A percentile compares a stretch with the other conserved stretches of the same genome.
phyloP scores from a whole-genome alignment of 441 rosid species.

The Breynia disticha region DNA sequence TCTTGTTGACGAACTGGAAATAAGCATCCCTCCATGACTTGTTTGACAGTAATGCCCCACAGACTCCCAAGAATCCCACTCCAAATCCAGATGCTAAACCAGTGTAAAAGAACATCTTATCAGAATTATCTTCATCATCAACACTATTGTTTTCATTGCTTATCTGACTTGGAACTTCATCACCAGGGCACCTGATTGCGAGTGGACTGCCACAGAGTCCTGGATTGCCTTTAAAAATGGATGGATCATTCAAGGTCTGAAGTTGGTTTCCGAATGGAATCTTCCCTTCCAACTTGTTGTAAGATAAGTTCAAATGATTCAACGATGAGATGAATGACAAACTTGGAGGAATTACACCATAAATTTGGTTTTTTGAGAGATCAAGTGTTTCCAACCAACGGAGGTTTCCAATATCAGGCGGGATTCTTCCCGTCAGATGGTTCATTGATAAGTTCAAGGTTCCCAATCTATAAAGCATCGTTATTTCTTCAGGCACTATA shows the following conservation, averaged over 20 bases:
- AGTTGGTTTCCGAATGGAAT: slow-evolving; percentile 15
- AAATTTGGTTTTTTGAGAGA: slow-evolving; percentile 12
- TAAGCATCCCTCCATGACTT: slow-evolving; percentile 14
- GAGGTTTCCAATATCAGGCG: slow-evolving; percentile 11
- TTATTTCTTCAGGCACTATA: slow-evolving; percentile 12
- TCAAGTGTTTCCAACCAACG: slow-evolving; percentile 13
- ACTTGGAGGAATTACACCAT: slow-evolving; percentile 21
- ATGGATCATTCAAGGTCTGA: slow-evolving; percentile 12
- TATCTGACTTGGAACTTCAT: not conserved
- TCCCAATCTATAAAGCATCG: not conserved
- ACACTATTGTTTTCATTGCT: not conserved
- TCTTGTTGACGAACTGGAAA: slow-evolving; percentile 9
- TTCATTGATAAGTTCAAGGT: slow-evolving; percentile 23
- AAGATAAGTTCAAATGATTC: slow-evolving; percentile 22
- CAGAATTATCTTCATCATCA: slow-evolving; percentile 4
- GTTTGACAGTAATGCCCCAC: slow-evolving; percentile 16
- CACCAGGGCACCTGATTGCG: slow-evolving; percentile 2
- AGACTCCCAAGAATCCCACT: slow-evolving; percentile 18
- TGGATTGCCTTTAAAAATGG: slow-evolving; percentile 12
- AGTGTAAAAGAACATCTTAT: slow-evolving; percentile 2
- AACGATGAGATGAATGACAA: slow-evolving; percentile 13
- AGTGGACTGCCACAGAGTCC: slow-evolving; percentile 12
- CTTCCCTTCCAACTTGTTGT: slow-evolving; percentile 16
- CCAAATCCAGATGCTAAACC: slow-evolving; percentile 11
- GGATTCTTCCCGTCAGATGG: slow-evolving; percentile 11